These are phyloP conservation scores for Globisporangium mamillatum DNA, from an alignment of 352 stramenopile species.

Conservation along the genomic window DNA sequence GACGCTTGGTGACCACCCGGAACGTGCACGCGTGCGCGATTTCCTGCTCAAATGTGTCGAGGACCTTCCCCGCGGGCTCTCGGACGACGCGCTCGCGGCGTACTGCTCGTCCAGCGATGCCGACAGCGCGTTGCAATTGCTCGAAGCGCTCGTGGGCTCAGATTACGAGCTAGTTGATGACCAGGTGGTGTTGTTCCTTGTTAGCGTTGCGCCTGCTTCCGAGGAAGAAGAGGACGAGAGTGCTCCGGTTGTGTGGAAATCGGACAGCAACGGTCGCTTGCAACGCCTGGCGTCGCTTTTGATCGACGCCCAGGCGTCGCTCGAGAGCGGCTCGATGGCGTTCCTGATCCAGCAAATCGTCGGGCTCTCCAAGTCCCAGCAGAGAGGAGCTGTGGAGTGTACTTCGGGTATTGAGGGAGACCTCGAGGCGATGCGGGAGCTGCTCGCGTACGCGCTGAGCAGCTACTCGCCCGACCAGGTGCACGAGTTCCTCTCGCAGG, in stretches of 20 bases:
- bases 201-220: constrained; percentile 29
- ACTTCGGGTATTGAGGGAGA: constrained; percentile 27
- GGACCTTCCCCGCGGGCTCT: constrained; percentile 33
- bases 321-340: constrained; percentile 37
- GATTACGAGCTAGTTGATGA: constrained; percentile 44
- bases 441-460: constrained; percentile 38
- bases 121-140: constrained; percentile 31
- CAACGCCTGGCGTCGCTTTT: neutral
- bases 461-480: constrained; percentile 39
- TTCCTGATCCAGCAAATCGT: constrained; percentile 52
- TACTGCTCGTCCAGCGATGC: constrained; percentile 48
- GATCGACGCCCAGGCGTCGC: constrained; percentile 24
- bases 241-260: neutral
- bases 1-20: constrained; percentile 29
- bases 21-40: constrained; percentile 33
- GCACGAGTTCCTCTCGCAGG: constrained; percentile 45
- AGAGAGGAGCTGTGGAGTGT: constrained; percentile 10
- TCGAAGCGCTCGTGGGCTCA: constrained; percentile 34
- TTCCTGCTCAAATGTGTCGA: constrained; percentile 47
- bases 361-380: constrained; percentile 29
- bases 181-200: constrained; percentile 60
- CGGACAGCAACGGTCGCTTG: constrained; percentile 1
- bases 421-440: constrained; percentile 34
- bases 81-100: constrained; percentile 45
- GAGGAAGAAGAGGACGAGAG: neutral